A percentile compares a stretch with the other conserved stretches of the same genome.
Evolutionary conservation across 352 stramenopile species (phyloP).

Genomic region (Pythium monospermum): DNA sequence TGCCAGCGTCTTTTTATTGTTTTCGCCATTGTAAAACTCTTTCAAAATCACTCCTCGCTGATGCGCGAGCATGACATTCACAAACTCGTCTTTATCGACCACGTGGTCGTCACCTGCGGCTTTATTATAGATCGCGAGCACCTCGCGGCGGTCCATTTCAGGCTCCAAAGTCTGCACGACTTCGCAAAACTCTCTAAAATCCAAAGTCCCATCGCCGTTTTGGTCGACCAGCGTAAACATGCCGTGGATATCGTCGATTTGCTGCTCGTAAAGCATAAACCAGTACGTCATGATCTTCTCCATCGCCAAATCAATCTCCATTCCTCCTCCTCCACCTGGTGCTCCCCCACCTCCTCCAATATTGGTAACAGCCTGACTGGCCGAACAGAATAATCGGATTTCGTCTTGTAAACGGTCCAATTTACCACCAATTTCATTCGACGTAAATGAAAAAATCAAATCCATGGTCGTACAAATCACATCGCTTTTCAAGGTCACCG

Average conservation of each 20-base stretch:
- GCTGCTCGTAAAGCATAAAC: constrained; percentile 71
- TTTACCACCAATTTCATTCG: constrained; percentile 32
- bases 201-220: constrained; percentile 63
- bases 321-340: no score
- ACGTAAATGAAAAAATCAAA: constrained; percentile 65
- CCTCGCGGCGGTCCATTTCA: constrained; percentile 56
- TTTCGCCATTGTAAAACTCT: constrained; percentile 49
- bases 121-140: constrained; percentile 53
- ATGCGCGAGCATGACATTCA: constrained; percentile 67
- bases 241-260: constrained; percentile 69
- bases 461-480: constrained; percentile 65
- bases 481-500: constrained; percentile 47
- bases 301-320: constrained; percentile 71
- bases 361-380: constrained; percentile 12
- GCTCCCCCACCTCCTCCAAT: no score
- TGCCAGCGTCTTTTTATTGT: constrained; percentile 49
- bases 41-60: constrained; percentile 62
- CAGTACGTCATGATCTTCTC: constrained; percentile 78
- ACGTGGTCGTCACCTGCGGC: constrained; percentile 65
- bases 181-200: constrained; percentile 71
- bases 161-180: constrained; percentile 59
- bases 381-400: constrained; percentile 31
- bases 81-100: constrained; percentile 79
- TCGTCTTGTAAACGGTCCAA: constrained; percentile 57
- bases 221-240: constrained; percentile 70